Evolutionary conservation across 2,329 filamentous ascomycete species (phyloP), one percentile per base, ranked within the genome.

Genomic region (Drechslera avenae): DNA sequence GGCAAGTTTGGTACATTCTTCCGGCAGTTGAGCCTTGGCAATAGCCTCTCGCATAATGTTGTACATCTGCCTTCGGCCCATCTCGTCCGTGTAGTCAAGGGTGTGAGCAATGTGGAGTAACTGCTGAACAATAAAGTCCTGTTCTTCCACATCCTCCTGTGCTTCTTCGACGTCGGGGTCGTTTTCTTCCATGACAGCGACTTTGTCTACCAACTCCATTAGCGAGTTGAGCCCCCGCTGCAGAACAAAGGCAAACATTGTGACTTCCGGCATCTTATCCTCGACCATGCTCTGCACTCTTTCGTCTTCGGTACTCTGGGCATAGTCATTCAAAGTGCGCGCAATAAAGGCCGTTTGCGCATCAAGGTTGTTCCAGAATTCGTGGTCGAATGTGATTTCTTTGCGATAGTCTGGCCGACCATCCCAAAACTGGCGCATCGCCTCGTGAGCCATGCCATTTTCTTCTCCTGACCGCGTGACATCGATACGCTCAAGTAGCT

Each of bases 371-470:
- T 91, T 86, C 88, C 89, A 95, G 73, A 90, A 93, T 13, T 79
- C 77, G 62, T 92, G 86, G 56, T 88, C 83, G 57, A 94, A 91
- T 18, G 76, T 80, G 46, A 91, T 81, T 23, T 83, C 84, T 46
- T 92, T 87, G 43, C 87, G 80, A 66, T 92, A 92, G 69, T 94
- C 89, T 2, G 90, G 89, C 14, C 94, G 86, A 4, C 92, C 90
- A 60, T 94, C 89, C 94, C 94, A 99, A 74, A 99, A 97, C 39
- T 91, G 90, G 54, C 85, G 88, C 92, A 99, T 97, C 1, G 94
- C 94, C 68, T 97, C 90, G 7, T 95, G 82, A 1, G 91, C 93
- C 52, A 97, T 90, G 5, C 94, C 95, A 47, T 88, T 90, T 70
- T 97, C 92, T 16, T 89, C 85, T 1, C 91, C 92, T 4, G 91